Evolutionary conservation across 768 basidiomycete genomes (phyloP), one percentile per base, ranked within the genome.

Genomic region (Candolleomyces efflorescens): DNA sequence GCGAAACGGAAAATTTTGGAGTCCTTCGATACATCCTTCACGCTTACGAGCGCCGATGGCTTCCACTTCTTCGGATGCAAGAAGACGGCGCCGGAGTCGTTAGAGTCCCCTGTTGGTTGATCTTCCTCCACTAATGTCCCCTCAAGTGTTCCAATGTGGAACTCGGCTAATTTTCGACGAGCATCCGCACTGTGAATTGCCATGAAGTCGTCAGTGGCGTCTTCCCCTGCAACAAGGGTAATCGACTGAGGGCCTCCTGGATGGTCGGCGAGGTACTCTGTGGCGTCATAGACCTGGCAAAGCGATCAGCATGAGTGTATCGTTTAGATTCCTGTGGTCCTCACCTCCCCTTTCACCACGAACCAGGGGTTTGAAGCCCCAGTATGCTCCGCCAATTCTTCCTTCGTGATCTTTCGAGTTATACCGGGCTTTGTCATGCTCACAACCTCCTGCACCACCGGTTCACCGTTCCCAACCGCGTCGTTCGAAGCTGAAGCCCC

Each of bases 151-250:
- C 82, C 82, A 59, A 85, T 78, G 62, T 84, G 82, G 72, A 78
- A 80, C 62, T 78, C 73, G 0, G 73, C 75, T 6, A 84, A 70
- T 63, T 79, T 75, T 22, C 56, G 58, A 54, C 73, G 77, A 2
- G 78, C 82, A 56, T 81, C 79, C 10, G 72, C 67, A 17, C 80
- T 82, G 67, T 85, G 85, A 53, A 86, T 84, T 0, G 83, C 80
- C 67, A 84, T 73, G 66, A 86, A 87, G 58, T 87, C 84, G 13
- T 86, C 85, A 0, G 82, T 80, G 2, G 81, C 79, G 60, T 87
- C 85, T 60, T 83, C 74, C 0, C 83, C 83, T 1, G 83, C 83
- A 11, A 81, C 77, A 18, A 81, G 69, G 13, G 73, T 67, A 55
- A 86, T 87, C 2, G 81, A 81, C 54, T 82, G 77, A 0, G 73